Evolutionary conservation across 2,329 filamentous ascomycete species (phyloP), one percentile per base, ranked within the genome.

Genomic region (Hymenoscyphus occultus): DNA sequence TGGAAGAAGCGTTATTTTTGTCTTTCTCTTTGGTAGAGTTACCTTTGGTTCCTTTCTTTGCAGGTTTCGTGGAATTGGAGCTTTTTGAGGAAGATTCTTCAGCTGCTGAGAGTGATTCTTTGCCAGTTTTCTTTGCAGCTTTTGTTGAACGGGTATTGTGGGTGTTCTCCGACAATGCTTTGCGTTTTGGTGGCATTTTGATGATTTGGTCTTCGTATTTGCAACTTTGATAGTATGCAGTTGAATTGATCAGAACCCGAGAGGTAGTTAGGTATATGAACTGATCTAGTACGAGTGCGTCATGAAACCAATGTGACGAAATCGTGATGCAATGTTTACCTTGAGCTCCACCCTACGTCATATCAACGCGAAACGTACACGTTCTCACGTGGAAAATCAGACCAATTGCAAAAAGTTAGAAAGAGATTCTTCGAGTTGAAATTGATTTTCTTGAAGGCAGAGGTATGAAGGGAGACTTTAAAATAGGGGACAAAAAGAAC

Each of bases 101-200:
- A 22, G 19, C n/a, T 13, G 48, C 7, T 28, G 19, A 5, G 19
- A 22, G 48, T 22, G 48, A 28, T 40, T 14, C 19, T 28, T 54
- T 22, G 10, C 19, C 48, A 59, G 61, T 56, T 65, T 67, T 31
- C 64, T 61, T 13, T 16, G 56, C n/a, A 13, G n/a, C 56, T n/a
- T 16, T 58, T 7, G 56, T 39, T 16, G 31, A 31, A 10, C 56
- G 31, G 22, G 31, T 58, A 19, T 58, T 58, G 31, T n/a, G 31
- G 32, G 31, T 39, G 10, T 28, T 58, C 14, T 58, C 56, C 14
- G 56, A 16, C 56, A 39, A 35, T 58, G 56, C 56, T 58, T 58
- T 58, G 56, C 56, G 56, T 58, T 58, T 58, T 22, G 56, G 28
- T 35, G 56, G 56, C 56, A 58, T 58, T 14, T 22, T 58, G 56